phyloP scores from a whole-genome alignment of 169 alveolate species.

The Cryptosporidium viatorum region DNA sequence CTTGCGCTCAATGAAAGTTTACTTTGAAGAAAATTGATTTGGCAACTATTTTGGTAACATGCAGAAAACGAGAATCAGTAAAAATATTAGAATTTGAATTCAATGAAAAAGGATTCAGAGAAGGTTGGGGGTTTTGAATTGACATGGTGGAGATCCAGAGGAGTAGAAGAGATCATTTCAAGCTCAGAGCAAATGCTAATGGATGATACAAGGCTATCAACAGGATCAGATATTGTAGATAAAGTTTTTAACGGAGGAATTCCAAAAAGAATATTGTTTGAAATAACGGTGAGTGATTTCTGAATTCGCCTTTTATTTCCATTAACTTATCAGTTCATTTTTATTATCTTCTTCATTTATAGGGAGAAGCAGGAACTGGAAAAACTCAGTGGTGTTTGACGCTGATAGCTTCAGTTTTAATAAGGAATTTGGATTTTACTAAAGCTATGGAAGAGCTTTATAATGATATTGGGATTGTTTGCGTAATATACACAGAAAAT shows the following conservation, averaged over 20 bases:
- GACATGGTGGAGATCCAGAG: constrained; percentile 70
- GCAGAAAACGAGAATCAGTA: background rate
- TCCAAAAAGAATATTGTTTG: constrained; percentile 43
- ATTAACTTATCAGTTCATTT: background rate
- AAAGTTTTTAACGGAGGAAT: constrained; percentile 57
- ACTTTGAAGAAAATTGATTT: too few species aligned
- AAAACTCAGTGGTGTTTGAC: constrained; percentile 73
- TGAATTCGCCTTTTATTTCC: background rate
- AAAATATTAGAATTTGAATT: background rate
- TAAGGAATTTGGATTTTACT: constrained; percentile 1
- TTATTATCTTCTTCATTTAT: background rate
- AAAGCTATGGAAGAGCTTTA: background rate
- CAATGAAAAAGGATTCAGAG: background rate
- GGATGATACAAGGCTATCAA: constrained; percentile 23
- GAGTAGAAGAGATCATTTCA: constrained; percentile 33
- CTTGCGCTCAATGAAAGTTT: background rate
- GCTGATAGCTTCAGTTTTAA: constrained; percentile 32
- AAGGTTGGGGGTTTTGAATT: background rate
- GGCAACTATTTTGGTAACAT: background rate
- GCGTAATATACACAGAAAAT: constrained; percentile 55
- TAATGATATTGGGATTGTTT: constrained; percentile 20
- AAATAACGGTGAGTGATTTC: constrained; percentile 57
- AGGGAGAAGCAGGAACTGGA: constrained; percentile 75
- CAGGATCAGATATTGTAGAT: constrained; percentile 44
- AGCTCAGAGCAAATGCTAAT: background rate